phyloP scores from a whole-genome alignment of 192 early-diverging fungal species.

The Backusella sp. region DNA sequence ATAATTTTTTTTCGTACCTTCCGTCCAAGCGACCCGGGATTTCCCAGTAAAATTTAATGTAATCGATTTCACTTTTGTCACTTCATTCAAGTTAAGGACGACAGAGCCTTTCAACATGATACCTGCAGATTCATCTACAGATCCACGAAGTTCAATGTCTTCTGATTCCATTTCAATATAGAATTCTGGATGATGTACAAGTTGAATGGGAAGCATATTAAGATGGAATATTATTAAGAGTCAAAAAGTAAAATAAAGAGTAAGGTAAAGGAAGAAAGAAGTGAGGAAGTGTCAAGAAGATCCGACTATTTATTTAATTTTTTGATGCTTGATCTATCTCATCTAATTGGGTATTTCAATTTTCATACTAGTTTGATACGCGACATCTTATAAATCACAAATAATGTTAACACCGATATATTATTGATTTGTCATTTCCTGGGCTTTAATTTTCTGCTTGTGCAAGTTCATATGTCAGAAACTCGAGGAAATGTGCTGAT shows the following conservation, averaged over 20 bases:
- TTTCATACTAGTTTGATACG: neutral
- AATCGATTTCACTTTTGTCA: slow-evolving; percentile 52
- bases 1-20: slow-evolving; percentile 27
- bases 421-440: neutral
- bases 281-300: neutral
- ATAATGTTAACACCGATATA: neutral
- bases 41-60: slow-evolving; percentile 52
- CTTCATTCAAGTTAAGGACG: slow-evolving; percentile 45
- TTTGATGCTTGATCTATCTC: neutral
- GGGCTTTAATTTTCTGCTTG: neutral
- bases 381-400: neutral
- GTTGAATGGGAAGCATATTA: slow-evolving; percentile 25
- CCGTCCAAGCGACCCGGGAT: slow-evolving; percentile 47
- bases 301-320: slow-evolving; percentile 2
- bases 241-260: neutral
- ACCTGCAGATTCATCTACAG: slow-evolving; percentile 41
- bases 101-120: slow-evolving; percentile 54
- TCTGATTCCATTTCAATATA: slow-evolving; percentile 39
- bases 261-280: neutral
- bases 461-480: neutral
- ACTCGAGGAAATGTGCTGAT: neutral
- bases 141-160: slow-evolving; percentile 38
- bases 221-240: neutral
- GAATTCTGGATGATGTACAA: slow-evolving; percentile 25
- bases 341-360: neutral